Percentiles rank a stretch among this genome's conserved stretches.
Evolutionary conservation across 139 green algal genomes (phyloP).

Genomic region (Chlamydomonas urium): DNA sequence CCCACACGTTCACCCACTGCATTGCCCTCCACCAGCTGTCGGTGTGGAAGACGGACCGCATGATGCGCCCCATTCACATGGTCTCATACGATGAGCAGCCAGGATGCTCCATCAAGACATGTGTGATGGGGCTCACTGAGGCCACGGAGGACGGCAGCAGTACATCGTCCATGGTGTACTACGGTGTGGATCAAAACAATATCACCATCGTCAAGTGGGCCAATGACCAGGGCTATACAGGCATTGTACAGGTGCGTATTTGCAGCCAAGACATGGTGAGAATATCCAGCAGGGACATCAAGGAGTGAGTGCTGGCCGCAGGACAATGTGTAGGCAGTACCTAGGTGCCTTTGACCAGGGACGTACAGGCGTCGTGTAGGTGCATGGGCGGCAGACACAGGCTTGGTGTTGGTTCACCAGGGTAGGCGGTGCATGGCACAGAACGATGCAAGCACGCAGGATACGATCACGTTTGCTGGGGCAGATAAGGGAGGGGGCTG

Average conservation of each 20-base stretch:
- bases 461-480: too few relatives aligned
- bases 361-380: too few relatives aligned
- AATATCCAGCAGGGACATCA: too few relatives aligned
- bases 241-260: slow-evolving; percentile 37
- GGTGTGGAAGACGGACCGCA: slow-evolving; percentile 47
- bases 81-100: slow-evolving; percentile 39
- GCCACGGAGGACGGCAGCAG: not conserved
- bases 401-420: too few relatives aligned
- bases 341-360: too few relatives aligned
- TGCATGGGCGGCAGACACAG: too few relatives aligned
- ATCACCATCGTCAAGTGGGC: slow-evolving; percentile 40
- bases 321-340: too few relatives aligned
- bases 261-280: too few relatives aligned
- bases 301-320: too few relatives aligned
- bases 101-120: slow-evolving; percentile 16
- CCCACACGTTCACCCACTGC: not conserved
- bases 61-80: slow-evolving; percentile 38
- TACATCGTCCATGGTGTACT: slow-evolving; percentile 13
- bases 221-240: slow-evolving; percentile 40
- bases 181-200: slow-evolving; percentile 13
- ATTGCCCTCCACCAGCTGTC: slow-evolving; percentile 34
- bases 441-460: too few relatives aligned
- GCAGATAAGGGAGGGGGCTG: too few relatives aligned
- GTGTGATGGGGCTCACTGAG: slow-evolving; percentile 13
- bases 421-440: too few relatives aligned